Evolutionary conservation across 2,329 filamentous ascomycete genomes (phyloP), one percentile per base, ranked within the genome.

Genomic region (Sphaerulina populicola): DNA sequence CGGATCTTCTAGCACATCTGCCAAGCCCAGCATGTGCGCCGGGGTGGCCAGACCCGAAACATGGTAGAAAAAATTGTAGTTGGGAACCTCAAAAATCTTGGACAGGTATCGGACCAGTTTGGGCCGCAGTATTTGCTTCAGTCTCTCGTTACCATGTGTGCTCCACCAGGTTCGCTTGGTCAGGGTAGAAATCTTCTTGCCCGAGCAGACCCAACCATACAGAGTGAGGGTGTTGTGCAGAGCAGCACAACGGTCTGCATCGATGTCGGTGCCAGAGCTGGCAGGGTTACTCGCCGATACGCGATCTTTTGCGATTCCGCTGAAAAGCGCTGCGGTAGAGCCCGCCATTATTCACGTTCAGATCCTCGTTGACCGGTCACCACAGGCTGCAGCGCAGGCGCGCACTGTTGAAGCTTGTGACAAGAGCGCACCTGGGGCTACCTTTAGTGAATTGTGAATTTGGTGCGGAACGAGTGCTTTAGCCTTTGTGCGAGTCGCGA

Each of bases 181-280:
- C 54, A 66, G 57, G 12, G 60, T 51, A 3, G 58, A 57, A 38
- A 66, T 61, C 23, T 61, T 62, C 49, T 60, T 62, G 23, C 64
- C 64, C 36, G 62, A 63, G 44, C 59, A 62, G 15, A 66, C 56
- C 64, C 64, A 66, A 47, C 63, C 64, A 51, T 66, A 66, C n/a
- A 66, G 57, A n/a, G 62, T 52, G 15, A 66, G 53, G 9, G 62
- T 64, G 52, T 66, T 66, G 54, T 66, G 64, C 33, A 66, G 51
- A 3, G 64, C 63, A 14, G 64, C 64, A 52, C 64, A 66, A 42
- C 64, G 60, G 14, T 65, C 61, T 11, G 58, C 55, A 47, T 65
- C 63, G 11, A 66, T 49, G 29, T 64, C 62, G 29, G 56, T 53
- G 14, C 53, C 52, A 10, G 52, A 36, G 9, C 41, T 56, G 8